Conservation (phyloP, 163 green algal genomes). For the Scenedesmus sp. region DNA sequence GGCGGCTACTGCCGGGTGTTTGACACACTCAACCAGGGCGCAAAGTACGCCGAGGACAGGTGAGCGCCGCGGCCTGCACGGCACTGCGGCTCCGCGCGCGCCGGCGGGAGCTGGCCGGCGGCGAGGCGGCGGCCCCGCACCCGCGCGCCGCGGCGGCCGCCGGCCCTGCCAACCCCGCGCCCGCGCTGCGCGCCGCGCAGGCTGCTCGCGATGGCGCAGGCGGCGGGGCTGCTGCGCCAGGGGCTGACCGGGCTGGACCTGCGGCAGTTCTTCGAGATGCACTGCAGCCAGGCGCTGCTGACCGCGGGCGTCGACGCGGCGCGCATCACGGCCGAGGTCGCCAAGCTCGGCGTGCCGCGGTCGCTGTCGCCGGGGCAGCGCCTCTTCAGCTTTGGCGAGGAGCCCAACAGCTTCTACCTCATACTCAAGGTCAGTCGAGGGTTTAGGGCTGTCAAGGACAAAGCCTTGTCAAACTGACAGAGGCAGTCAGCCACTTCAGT, state of each 20-base stretch:
- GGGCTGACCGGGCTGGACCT: conserved; percentile 24
- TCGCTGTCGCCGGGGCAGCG: background rate
- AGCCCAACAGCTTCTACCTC: conserved; percentile 39
- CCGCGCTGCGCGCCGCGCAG: too few species aligned
- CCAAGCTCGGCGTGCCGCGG: background rate
- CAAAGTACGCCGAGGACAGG: conserved; percentile 40
- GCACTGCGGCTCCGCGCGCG: background rate
- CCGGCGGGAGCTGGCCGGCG: too few species aligned
- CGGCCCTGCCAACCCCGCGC: too few species aligned
- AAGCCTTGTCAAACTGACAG: too few species aligned
- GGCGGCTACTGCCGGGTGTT: conserved; percentile 35
- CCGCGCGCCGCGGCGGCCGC: too few species aligned
- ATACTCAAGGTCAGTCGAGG: conserved; percentile 37
- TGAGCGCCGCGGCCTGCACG: background rate
- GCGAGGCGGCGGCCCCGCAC: too few species aligned
- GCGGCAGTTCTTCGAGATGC: conserved; percentile 35
- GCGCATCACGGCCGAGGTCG: conserved; percentile 20
- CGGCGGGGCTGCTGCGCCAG: conserved; percentile 2
- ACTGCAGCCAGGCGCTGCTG: conserved; percentile 35
- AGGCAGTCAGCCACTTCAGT: too few species aligned
- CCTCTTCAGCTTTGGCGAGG: conserved; percentile 43
- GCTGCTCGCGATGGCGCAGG: conserved; percentile 10
- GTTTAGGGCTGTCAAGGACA: too few species aligned
- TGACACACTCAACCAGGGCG: conserved; percentile 35
- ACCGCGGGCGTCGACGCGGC: background rate